Conservation (phyloP, 805 yeast genomes). For the Candida piceae region DNA sequence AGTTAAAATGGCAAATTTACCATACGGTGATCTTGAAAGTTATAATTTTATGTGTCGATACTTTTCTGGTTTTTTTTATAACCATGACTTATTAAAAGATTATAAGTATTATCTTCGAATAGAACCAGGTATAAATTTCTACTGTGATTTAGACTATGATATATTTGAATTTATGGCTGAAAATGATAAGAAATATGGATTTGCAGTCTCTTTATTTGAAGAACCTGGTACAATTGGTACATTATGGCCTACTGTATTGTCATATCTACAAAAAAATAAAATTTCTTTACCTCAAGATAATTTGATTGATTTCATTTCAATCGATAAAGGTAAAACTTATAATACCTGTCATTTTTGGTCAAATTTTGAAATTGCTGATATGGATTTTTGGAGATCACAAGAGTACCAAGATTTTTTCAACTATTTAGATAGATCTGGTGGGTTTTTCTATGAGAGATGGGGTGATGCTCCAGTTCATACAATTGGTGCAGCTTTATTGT, state of each 20-base stretch:
- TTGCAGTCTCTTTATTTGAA: slow-evolving; percentile 43
- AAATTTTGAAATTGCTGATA: slow-evolving; percentile 30
- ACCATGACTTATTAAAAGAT: slow-evolving; percentile 36
- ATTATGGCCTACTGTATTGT: slow-evolving; percentile 40
- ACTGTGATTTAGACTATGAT: slow-evolving; percentile 45
- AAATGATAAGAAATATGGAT: slow-evolving; percentile 40
- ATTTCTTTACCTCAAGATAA: slow-evolving; percentile 30
- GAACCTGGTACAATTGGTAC: slow-evolving; percentile 40
- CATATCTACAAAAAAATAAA: slow-evolving; percentile 33
- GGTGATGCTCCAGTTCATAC: slow-evolving; percentile 69
- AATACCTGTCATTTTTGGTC: slow-evolving; percentile 44
- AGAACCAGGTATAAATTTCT: slow-evolving; percentile 41
- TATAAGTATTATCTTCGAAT: slow-evolving; percentile 50
- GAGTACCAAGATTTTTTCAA: slow-evolving; percentile 50
- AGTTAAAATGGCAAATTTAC: slow-evolving; percentile 28
- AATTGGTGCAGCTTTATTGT: slow-evolving; percentile 49
- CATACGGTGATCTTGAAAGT: slow-evolving; percentile 53
- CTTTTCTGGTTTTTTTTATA: slow-evolving; percentile 42
- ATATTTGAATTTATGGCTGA: slow-evolving; percentile 44
- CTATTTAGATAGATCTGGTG: slow-evolving; percentile 50
- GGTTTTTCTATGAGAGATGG: slow-evolving; percentile 67
- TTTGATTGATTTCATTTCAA: slow-evolving; percentile 38
- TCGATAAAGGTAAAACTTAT: slow-evolving; percentile 39
- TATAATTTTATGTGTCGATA: slow-evolving; percentile 60
- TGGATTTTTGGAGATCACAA: slow-evolving; percentile 48